Base-by-base conservation (phyloP, 2,329 filamentous ascomycete genomes). In the Bipolaris gigantea region DNA sequence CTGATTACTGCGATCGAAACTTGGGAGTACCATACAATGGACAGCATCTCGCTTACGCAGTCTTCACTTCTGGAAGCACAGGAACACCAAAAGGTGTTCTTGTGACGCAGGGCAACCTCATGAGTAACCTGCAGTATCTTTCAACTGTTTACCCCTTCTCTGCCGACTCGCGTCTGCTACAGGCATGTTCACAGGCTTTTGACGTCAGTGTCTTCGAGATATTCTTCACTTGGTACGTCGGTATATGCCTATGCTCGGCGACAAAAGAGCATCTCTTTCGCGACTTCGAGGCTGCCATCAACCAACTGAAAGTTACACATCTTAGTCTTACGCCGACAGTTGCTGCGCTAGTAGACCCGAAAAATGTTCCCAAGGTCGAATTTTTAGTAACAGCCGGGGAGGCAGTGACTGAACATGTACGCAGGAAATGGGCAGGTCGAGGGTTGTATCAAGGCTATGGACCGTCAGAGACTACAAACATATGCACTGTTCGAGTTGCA, bases 181-280 rank as follows among this genome's bases (percentile, higher is more conserved):
- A 96, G 72, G 85, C 89, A 2, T 95, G 89, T 66, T 93, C 90
- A 0, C 89, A 92, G 66, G 88, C 88, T 0, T 96, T 95, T 67
- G 90, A 95, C 66, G 82, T 95, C 2, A 95, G 90, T 0, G 89
- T 95, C 0, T 95, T 95, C 68, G 92, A 96, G 66, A 92, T 95
- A 13, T 93, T 96, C 70, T 95, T 90, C 64, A 80, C 90, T 0
- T 95, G 91, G 88, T 83, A 83, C 42, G 81, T 81, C 32, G 90
- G 90, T 4, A 90, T 93, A 78, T 89, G 87, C 56, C 78, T 96
- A 11, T 96, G 89, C 67, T 84, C 89, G 2, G 88, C 86, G 0
- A 83, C 80, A 0, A 92, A 92, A 61, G 89, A 94, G 62, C 81
- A 84, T 1, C 75, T 95, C 0, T 90, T 93, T 64, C 80, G 80